Percentiles rank a stretch among this genome's conserved stretches.
phyloP scores from a whole-genome alignment of 495 filamentous ascomycete species.

The Corynascus novoguineensis region DNA sequence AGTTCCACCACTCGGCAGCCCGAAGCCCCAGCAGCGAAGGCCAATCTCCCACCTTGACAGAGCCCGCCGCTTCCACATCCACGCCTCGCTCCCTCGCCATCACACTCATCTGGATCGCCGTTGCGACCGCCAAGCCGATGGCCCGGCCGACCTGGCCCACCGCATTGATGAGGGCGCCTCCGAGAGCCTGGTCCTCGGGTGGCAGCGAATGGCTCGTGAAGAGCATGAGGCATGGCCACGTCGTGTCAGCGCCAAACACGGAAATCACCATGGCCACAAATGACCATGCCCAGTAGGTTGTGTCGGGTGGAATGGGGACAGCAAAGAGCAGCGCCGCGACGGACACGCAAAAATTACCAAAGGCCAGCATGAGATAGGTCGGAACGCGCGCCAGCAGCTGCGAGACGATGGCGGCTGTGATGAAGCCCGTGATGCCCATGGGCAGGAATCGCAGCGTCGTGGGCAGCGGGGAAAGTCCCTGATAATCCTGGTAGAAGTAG shows the following conservation, averaged over 20 bases:
- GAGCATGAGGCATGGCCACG: conserved; percentile 54
- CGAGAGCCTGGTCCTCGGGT: conserved; percentile 55
- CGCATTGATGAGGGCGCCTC: conserved; percentile 56
- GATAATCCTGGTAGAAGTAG: conserved; percentile 59
- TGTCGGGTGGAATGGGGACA: conserved; percentile 47
- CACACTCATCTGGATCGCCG: conserved; percentile 52
- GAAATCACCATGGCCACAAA: conserved; percentile 54
- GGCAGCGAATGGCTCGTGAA: conserved; percentile 55
- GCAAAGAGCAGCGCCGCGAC: conserved; percentile 52
- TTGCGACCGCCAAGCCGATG: conserved; percentile 52
- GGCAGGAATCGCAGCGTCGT: conserved; percentile 59
- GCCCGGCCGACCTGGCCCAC: conserved; percentile 54
- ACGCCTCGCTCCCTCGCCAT: conserved; percentile 40
- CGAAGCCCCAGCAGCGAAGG: conserved; percentile 47
- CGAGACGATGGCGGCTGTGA: conserved; percentile 47
- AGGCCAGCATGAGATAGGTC: conserved; percentile 48
- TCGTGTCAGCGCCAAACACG: conserved; percentile 55
- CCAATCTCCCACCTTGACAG: conserved; percentile 33
- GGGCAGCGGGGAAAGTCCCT: conserved; percentile 47
- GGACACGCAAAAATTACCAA: conserved; percentile 45
- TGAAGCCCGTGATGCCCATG: conserved; percentile 49
- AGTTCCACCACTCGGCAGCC: conserved; percentile 51
- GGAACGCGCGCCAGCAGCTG: conserved; percentile 50
- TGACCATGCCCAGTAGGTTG: conserved; percentile 55
- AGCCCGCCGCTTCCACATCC: conserved; percentile 34